A percentile compares a stretch with the other conserved stretches of the same genome.
phyloP scores from a whole-genome alignment of 179 eudicot genomes.

The Monotropa hypopitys region DNA sequence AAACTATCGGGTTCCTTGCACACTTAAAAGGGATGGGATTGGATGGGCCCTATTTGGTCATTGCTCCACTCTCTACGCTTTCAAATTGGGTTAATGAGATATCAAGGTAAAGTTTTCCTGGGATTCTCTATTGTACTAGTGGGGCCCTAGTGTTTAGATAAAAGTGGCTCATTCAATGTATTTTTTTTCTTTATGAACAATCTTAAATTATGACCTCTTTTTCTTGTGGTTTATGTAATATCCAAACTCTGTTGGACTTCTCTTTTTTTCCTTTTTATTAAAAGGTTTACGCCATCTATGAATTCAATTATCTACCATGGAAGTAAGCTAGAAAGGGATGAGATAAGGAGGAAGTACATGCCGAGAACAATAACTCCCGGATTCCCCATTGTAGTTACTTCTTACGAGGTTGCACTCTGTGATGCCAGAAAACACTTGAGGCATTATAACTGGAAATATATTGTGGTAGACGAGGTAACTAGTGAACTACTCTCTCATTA shows the following conservation, averaged over 20 bases:
- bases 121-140: neutral
- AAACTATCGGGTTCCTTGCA: conserved; percentile 84
- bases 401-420: conserved; percentile 77
- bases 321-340: conserved; percentile 45
- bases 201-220: neutral
- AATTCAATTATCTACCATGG: conserved; percentile 88
- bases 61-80: conserved; percentile 94
- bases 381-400: conserved; percentile 91
- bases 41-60: conserved; percentile 92
- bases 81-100: conserved; percentile 95
- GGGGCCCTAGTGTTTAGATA: neutral
- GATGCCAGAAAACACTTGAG: conserved; percentile 58
- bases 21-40: conserved; percentile 87
- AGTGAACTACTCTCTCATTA: neutral
- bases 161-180: too few relatives aligned
- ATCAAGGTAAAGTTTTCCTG: conserved; percentile 31
- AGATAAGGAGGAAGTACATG: conserved; percentile 59
- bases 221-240: neutral
- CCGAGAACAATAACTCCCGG: conserved; percentile 60
- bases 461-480: conserved; percentile 90
- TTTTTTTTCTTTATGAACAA: neutral
- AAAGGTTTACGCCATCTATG: conserved; percentile 72
- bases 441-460: conserved; percentile 88
- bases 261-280: conserved; percentile 13
- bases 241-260: neutral